Conservation (phyloP, 2,329 filamentous ascomycete species). For the Botrytis deweyae region DNA sequence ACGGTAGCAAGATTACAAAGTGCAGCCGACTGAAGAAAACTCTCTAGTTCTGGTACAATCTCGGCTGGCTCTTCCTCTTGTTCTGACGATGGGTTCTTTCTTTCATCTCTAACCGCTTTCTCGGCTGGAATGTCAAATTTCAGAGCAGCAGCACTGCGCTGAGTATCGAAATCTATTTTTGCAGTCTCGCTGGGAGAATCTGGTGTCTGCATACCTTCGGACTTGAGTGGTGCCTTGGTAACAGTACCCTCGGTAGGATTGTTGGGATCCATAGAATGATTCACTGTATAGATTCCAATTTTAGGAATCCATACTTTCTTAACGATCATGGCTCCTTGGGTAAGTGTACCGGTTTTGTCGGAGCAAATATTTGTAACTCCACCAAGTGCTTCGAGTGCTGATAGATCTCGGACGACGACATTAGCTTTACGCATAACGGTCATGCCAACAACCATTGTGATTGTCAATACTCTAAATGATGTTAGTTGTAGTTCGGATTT, state of each 20-base stretch:
- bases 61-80: constrained; percentile 28
- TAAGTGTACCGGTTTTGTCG: constrained; percentile 75
- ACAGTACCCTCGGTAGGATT: constrained; percentile 54
- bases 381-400: constrained; percentile 55
- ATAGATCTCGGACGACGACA: constrained; percentile 58
- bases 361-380: constrained; percentile 69
- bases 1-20: constrained; percentile 62
- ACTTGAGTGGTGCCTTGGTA: constrained; percentile 37
- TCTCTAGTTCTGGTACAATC: constrained; percentile 48
- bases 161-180: constrained; percentile 57
- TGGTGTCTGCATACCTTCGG: background rate
- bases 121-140: constrained; percentile 47
- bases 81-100: constrained; percentile 31
- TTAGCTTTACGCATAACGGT: constrained; percentile 57
- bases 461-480: constrained; percentile 57
- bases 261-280: constrained; percentile 52
- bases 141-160: constrained; percentile 59
- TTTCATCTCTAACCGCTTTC: constrained; percentile 42
- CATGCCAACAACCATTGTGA: constrained; percentile 64
- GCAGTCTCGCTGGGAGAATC: constrained; percentile 40
- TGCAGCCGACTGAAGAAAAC: constrained; percentile 60
- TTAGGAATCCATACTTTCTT: constrained; percentile 57
- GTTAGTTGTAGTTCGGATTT: constrained; percentile 34
- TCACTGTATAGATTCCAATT: constrained; percentile 51
- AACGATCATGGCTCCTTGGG: constrained; percentile 57